phyloP scores from a whole-genome alignment of 2,329 filamentous ascomycete species.

The Pseudopithomyces chartarum region DNA sequence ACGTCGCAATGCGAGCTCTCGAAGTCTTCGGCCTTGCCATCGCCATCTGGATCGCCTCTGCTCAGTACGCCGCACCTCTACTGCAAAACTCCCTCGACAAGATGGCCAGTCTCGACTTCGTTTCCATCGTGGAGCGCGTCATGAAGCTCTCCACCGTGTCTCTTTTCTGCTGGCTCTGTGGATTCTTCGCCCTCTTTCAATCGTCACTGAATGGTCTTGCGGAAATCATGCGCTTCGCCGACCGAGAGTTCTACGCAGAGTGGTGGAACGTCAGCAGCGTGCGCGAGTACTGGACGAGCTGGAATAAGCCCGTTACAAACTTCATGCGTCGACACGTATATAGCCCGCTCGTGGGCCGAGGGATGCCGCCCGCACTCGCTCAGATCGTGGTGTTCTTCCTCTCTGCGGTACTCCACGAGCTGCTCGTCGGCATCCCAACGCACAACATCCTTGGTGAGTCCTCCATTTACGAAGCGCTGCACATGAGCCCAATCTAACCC shows the following conservation, averaged over 20 bases:
- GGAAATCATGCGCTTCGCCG: constrained; percentile 86
- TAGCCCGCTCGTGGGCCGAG: constrained; percentile 82
- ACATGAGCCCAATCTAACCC: constrained; percentile 6
- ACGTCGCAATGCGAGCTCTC: constrained; percentile 79
- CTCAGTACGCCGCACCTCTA: constrained; percentile 91
- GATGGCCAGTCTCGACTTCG: constrained; percentile 78
- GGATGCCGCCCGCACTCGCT: constrained; percentile 72
- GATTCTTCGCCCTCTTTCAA: constrained; percentile 97
- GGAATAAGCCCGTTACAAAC: constrained; percentile 97
- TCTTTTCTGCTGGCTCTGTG: constrained; percentile 93
- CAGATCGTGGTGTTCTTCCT: constrained; percentile 85
- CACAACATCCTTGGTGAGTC: constrained; percentile 81
- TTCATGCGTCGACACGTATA: constrained; percentile 97
- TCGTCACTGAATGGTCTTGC: constrained; percentile 89
- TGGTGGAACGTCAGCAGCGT: constrained; percentile 91
- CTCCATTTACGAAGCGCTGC: background rate
- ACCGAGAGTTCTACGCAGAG: constrained; percentile 92
- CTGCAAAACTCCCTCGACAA: constrained; percentile 88
- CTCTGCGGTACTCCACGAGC: constrained; percentile 87
- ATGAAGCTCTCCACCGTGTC: constrained; percentile 97
- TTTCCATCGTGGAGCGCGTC: constrained; percentile 83
- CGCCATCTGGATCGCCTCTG: constrained; percentile 93
- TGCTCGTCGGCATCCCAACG: constrained; percentile 91
- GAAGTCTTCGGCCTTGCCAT: constrained; percentile 80
- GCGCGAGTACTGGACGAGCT: constrained; percentile 89